phyloP scores from a whole-genome alignment of 306 rosid species.

The Psophocarpus tetragonolobus region DNA sequence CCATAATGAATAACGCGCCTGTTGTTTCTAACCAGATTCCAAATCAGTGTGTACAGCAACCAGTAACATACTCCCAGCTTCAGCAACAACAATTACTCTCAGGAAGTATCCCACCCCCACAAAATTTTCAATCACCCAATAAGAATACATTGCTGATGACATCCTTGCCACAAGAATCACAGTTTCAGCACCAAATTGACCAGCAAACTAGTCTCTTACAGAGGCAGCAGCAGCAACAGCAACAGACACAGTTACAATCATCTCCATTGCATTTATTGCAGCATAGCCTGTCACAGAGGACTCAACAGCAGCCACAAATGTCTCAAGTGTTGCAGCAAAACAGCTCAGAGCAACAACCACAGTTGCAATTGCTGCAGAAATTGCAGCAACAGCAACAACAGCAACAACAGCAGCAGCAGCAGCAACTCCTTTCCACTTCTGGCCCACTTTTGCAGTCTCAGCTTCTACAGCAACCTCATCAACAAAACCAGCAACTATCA shows the following conservation, averaged over 20 bases:
- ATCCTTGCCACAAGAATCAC: slow-evolving; percentile 65
- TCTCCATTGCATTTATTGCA: slow-evolving; percentile 72
- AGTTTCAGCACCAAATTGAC: slow-evolving; percentile 78
- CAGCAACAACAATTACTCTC: slow-evolving; percentile 76
- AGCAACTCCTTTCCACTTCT: slow-evolving; percentile 63
- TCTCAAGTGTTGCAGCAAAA: slow-evolving; percentile 64
- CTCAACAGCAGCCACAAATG: slow-evolving; percentile 64
- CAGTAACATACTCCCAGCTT: slow-evolving; percentile 67
- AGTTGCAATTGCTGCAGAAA: slow-evolving; percentile 76
- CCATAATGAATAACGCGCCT: slow-evolving; percentile 56
- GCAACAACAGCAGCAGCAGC: slow-evolving; percentile 45
- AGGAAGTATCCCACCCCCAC: slow-evolving; percentile 67
- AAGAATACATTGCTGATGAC: slow-evolving; percentile 61
- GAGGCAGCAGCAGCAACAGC: slow-evolving; percentile 84
- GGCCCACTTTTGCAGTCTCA: slow-evolving; percentile 69
- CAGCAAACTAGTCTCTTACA: slow-evolving; percentile 62
- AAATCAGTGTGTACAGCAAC: slow-evolving; percentile 67
- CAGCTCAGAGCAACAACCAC: slow-evolving; percentile 75
- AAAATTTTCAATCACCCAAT: slow-evolving; percentile 49
- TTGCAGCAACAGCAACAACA: slow-evolving; percentile 64
- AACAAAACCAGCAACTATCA: slow-evolving; percentile 63
- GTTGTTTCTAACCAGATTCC: slow-evolving; percentile 56
- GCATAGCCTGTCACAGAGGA: slow-evolving; percentile 69
- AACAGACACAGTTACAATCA: slow-evolving; percentile 67
- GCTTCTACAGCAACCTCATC: slow-evolving; percentile 69